Base-by-base conservation (phyloP, 768 basidiomycete species). In the Boletus vinaceobasis region DNA sequence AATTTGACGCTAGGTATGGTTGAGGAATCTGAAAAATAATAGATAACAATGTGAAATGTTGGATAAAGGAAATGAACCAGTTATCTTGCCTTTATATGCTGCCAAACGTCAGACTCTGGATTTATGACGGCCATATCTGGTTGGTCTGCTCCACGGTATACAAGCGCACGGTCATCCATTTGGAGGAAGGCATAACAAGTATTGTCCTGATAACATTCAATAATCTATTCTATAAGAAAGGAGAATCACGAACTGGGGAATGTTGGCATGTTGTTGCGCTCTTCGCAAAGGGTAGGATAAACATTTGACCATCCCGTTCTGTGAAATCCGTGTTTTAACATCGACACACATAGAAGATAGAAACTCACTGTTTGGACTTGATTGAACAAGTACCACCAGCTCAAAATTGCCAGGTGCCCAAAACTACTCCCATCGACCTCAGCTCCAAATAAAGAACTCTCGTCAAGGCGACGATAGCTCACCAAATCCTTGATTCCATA, bases 81-180 rank as follows among this genome's bases (percentile, higher is more conserved):
- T 15, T 17, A 19, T 62, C 60, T 48, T 59, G 82, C 93, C 82
- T 95, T 96, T 70, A 98, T 88, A 72, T 90, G 89, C 62, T 98
- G 93, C 95, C 96, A 98, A 17, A 98, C 95, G 64, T 98, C 95
- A 4, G 92, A 92, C 68, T 96, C 94, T 15, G 95, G 94, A 66
- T 98, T 98, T 65, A 98, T 97, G 53, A 99, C 87, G 66, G 93
- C 96, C 87, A 97, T 88, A 67, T 98, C 95, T 6, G 96, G 95
- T 68, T 98, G 95, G 69, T 98, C 96, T 29, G 95, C 93, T 14
- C 96, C 95, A 51, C 96, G 83, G 70, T 98, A 99, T 15, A 98
- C 85, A 1, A 97, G 79, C 2, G 90, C 89, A 39, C 93, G 84
- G 63, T 98, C 96, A 64, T 98, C 94, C 83, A 95, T 84, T 72